Evolutionary conservation across 1,284 basidiomycete species (phyloP), one percentile per base, ranked within the genome.

Genomic region (Phellopilus nigrolimitatus): DNA sequence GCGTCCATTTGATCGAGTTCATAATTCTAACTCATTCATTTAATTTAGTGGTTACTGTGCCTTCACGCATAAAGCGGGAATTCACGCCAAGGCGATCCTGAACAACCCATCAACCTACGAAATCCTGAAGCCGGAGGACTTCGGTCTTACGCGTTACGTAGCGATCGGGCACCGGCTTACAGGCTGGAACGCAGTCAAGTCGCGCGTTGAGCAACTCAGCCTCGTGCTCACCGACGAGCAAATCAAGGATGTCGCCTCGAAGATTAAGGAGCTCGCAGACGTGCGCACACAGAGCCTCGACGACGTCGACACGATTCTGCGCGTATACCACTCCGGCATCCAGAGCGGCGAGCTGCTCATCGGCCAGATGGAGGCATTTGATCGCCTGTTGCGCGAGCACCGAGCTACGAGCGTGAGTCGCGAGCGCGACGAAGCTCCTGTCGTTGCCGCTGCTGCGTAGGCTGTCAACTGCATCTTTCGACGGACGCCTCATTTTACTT

Each of bases 61-160:
- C 15, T 99, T 99, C 76, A 99, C 97, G 22, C 97, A 99, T 86
- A 99, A 99, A 85, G 97, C 97, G 27, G 97, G 97, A 70, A 99
- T 99, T 61, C 97, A 99, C 71, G 97, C 97, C 74, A 99, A 99
- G 80, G 97, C 97, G 37, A 99, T 99, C 70, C 82, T 99, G 52
- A 98, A 98, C 76, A 99, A 99, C 80, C 97, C 97, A 1, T 92
- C 89, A 64, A 99, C 97, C 8, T 99, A 99, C 71, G 93, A 97
- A 73, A 94, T 95, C 70, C 79, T 93, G 71, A 97, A 90, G 84
- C 97, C 92, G 44, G 92, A 95, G 69, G 95, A 99, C 75, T 99
- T 99, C 66, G 95, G 95, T 62, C 82, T 99, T 68, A 94, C 88
- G 22, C 86, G 97, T 64, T 99, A 99, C 68, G 95, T 99, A 60